phyloP scores from a whole-genome alignment of 345 rosid species.

The Ricinus communis region DNA sequence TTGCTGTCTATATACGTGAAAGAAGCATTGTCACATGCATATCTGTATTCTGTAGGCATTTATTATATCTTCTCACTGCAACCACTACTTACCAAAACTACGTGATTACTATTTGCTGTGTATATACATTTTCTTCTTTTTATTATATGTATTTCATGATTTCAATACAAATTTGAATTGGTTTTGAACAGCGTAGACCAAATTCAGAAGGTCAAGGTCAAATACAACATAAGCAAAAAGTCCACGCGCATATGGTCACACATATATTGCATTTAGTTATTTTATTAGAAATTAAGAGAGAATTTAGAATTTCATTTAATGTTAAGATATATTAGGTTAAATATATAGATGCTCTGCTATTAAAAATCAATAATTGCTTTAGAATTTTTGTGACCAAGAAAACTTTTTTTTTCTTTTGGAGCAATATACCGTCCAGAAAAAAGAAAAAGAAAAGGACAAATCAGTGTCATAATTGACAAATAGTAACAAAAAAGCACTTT shows the following conservation, averaged over 20 bases:
- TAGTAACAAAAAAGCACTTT: not conserved
- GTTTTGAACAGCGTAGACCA: not conserved
- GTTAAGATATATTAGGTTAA: too few species aligned
- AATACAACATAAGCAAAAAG: not conserved
- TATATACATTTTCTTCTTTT: not conserved
- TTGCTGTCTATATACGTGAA: not conserved
- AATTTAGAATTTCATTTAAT: too few species aligned
- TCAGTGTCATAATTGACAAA: not conserved
- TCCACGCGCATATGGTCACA: constrained; percentile 8
- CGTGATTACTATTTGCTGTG: too few species aligned
- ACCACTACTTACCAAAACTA: too few species aligned
- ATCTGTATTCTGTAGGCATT: not conserved
- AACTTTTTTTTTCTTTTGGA: not conserved
- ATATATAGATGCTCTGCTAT: too few species aligned
- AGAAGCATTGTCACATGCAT: constrained; percentile 1
- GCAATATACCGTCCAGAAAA: not conserved
- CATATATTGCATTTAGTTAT: too few species aligned
- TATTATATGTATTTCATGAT: too few species aligned
- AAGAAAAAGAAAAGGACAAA: not conserved
- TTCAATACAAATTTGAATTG: too few species aligned
- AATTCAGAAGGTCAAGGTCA: constrained; percentile 14
- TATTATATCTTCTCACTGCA: too few species aligned
- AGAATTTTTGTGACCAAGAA: too few species aligned
- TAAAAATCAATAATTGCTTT: too few species aligned
- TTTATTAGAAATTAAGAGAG: too few species aligned